Evolutionary conservation across 176 grass and related monocot species (phyloP), one percentile per base, ranked within the genome.

Genomic region (Canna indica): DNA sequence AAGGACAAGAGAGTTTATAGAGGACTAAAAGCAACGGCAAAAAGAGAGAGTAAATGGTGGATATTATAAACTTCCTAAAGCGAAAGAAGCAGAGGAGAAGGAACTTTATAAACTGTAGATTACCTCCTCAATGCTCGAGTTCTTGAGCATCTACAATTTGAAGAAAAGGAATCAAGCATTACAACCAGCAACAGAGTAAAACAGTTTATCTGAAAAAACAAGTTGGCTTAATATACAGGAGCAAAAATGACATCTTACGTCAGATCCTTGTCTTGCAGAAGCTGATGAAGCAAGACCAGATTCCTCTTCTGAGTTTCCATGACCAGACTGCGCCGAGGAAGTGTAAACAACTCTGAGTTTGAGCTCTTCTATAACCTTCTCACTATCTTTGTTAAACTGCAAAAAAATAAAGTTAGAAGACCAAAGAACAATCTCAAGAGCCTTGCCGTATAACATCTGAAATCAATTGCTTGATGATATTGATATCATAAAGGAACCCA

Each of bases 341-440:
- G 72, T 90, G 47, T 92, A 92, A 79, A 90, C 69, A 75, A 97
- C 94, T 54, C 60, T 90, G 53, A 97, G 89, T 77, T 97, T 97
- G 86, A 90, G 80, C 78, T 97, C 94, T 64, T 97, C 88, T 14
- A 97, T 83, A 70, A 90, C 75, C 71, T 90, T 97, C 70, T 87
- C 84, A 13, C 54, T 66, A 14, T 90, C 94, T 82, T 97, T 97
- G 81, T 82, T 92, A 68, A 97, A 97, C 94, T 97, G 74, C 47
- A 69, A 20, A 2, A 68, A 12, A 70, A 3, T 17, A 70, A 32
- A 47, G 25, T 45, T 36, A 10, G 20, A 12, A 17, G 0, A 70
- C 10, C 44, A 16, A 38, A 30, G 3, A 64, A n/a, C 50, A 65
- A 58, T 28, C 6, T 41, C 24, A 29, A 20, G 33, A 48, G 69